Base-by-base conservation (phyloP, 1,284 basidiomycete species). In the Apiotrichum siamense region DNA sequence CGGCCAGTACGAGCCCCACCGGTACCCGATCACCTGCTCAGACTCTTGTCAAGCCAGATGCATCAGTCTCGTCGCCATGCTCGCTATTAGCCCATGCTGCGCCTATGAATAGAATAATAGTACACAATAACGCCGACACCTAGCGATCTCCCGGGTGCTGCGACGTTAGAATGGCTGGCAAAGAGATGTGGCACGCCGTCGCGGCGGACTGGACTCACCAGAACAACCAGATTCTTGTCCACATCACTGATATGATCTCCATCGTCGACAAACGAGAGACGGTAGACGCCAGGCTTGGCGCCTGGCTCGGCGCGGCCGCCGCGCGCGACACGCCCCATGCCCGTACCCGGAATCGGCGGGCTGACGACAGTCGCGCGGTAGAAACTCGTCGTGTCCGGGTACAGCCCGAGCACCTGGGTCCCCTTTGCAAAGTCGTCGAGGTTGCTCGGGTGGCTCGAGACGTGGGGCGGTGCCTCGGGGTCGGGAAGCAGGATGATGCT, bases 301-400 rank as follows among this genome's bases (percentile, higher is more conserved):
- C 60, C 59, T 21, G 52, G 52, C 7, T 66, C 60, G 11, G 59
- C 42, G 24, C 55, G 52, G 6, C 53, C 57, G 12, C 58, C 52
- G 20, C 55, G 49, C 21, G 61, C 44, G 27, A 60, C 50, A 18
- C 60, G 52, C 23, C 67, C 61, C 48, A 61, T 57, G 17, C 67
- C 61, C 12, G 62, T 64, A 0, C 64, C 62, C 10, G 64, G 60
- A 13, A 64, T 42, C 0, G 71, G 67, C 0, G 68, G 57, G 2
- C 65, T 50, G 2, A 74, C 57, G 44, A 79, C 73, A 1, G 67
- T 67, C 3, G 76, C 77, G 7, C 65, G 63, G 60, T 79, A 79
- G 58, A 79, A 78, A 0, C 69, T 67, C 0, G 77, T 78, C 9
- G 78, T 79, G 35, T 78, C 77, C 7, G 78, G 78, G 48, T 78